Evolutionary conservation across 2,329 filamentous ascomycete species (phyloP).

Genomic region (Chalaropsis thielavioides): DNA sequence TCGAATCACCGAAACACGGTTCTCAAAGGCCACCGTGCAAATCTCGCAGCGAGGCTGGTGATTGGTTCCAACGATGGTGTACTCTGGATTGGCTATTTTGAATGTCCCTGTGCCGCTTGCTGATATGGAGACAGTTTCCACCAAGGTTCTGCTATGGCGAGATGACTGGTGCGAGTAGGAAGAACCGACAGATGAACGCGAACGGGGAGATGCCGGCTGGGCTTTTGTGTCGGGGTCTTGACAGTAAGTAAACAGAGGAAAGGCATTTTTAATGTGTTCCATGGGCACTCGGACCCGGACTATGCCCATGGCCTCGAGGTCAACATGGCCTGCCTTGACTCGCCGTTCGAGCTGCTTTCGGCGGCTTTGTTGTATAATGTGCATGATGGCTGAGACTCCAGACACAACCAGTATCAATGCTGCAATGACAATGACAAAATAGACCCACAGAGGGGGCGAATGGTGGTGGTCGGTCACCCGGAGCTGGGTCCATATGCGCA

Average conservation of each 20-base stretch:
- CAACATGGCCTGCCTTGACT: slow-evolving; percentile 64
- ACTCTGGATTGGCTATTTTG: slow-evolving; percentile 8
- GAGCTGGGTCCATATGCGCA: slow-evolving; percentile 45
- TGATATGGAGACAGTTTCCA: slow-evolving; percentile 19
- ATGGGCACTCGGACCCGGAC: slow-evolving; percentile 66
- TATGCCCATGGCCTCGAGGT: slow-evolving; percentile 74
- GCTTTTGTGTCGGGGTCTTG: slow-evolving; percentile 34
- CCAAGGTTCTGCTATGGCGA: not conserved
- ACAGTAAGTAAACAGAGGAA: slow-evolving; percentile 68
- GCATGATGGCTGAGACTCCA: slow-evolving; percentile 57
- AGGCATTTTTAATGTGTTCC: slow-evolving; percentile 47
- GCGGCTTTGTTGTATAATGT: slow-evolving; percentile 57
- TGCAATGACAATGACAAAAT: slow-evolving; percentile 55
- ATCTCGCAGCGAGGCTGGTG: slow-evolving; percentile 80
- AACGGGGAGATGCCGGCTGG: slow-evolving; percentile 18
- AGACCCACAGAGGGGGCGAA: slow-evolving; percentile 69
- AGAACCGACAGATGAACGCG: not conserved
- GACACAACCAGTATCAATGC: slow-evolving; percentile 55
- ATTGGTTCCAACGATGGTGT: slow-evolving; percentile 32
- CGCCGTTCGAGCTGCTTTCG: slow-evolving; percentile 53
- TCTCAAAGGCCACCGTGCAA: slow-evolving; percentile 67
- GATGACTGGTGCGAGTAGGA: not conserved
- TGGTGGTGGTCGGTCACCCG: slow-evolving; percentile 32
- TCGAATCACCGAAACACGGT: slow-evolving; percentile 56
- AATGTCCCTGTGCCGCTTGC: slow-evolving; percentile 22